Evolutionary conservation across 2,329 filamentous ascomycete genomes (phyloP), one percentile per base, ranked within the genome.

Genomic region (Bipolaris oryzae): DNA sequence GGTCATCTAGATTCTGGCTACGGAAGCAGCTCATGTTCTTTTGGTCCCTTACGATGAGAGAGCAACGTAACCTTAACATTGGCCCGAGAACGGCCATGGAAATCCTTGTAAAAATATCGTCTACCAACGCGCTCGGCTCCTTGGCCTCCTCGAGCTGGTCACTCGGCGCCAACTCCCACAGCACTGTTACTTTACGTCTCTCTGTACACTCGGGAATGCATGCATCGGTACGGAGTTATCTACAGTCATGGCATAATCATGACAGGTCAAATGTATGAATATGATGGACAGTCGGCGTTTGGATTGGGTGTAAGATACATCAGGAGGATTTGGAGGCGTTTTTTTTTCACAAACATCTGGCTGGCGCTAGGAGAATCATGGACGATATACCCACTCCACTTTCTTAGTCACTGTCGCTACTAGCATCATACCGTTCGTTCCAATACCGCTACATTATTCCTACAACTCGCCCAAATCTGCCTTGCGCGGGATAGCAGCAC

Each of bases 1-100:
- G 58, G 70, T 10, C 64, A 68, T 18, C 64, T 70, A 31, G 72
- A 73, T 48, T 71, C 66, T 44, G 73, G 68, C 35, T 73, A 72
- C 55, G 67, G 57, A 47, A 74, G 72, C 58, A 67, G 56, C 28
- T 41, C 57, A 33, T 71, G 66, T 44, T 47, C 64, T 42, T 48
- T 60, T n/a, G 52, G 55, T 5, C 54, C 48, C 16, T 41, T 67
- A 35, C 63, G 64, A 48, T 67, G 41, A 60, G 21, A 10, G 21
- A 6, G 35, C 28, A 20, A 15, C n/a, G 16, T 21, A 21, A 20
- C 13, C 9, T 50, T 10, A 20, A 16, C 0, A 46, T 5, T 25
- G 45, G 45, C 13, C 37, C 16, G 20, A 20, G n/a, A 18, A 13
- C 34, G 20, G 33, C n/a, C 18, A 23, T 15, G 3, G 16, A 11